A percentile compares a stretch with the other conserved stretches of the same genome.
These are phyloP conservation scores for Microstegium vimineum DNA, from an alignment of 176 grass and related monocot genomes.

Conservation along the genomic window DNA sequence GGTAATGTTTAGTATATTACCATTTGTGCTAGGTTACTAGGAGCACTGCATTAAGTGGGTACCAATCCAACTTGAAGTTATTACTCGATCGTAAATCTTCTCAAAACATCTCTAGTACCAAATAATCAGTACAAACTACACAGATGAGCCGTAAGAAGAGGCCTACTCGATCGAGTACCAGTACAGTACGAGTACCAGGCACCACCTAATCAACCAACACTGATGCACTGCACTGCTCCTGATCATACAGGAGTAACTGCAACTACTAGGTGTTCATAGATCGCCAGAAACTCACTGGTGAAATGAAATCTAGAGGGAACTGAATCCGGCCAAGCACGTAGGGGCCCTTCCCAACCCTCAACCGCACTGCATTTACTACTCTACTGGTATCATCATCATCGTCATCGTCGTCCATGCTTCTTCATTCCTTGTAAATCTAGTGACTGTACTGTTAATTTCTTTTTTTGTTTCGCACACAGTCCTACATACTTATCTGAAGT, in stretches of 20 bases:
- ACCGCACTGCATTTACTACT: constrained; percentile 35
- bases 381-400: neutral
- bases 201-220: neutral
- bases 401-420: neutral
- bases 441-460: neutral
- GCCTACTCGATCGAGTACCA: neutral
- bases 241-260: neutral
- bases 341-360: constrained; percentile 30
- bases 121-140: neutral
- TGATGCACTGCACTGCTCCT: neutral
- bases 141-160: neutral
- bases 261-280: neutral
- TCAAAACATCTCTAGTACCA: constrained; percentile 5
- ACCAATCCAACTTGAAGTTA: neutral
- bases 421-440: constrained; percentile 2
- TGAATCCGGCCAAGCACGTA: constrained; percentile 9
- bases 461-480: neutral
- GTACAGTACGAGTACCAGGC: neutral
- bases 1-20: no score
- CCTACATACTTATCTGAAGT: neutral
- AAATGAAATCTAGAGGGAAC: constrained; percentile 3
- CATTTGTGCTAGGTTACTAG: no score
- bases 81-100: neutral
- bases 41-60: no score
- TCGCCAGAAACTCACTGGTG: neutral